These are phyloP conservation scores for Astrephomene gubernaculifera DNA, from an alignment of 139 green algal genomes.

Conservation along the genomic window DNA sequence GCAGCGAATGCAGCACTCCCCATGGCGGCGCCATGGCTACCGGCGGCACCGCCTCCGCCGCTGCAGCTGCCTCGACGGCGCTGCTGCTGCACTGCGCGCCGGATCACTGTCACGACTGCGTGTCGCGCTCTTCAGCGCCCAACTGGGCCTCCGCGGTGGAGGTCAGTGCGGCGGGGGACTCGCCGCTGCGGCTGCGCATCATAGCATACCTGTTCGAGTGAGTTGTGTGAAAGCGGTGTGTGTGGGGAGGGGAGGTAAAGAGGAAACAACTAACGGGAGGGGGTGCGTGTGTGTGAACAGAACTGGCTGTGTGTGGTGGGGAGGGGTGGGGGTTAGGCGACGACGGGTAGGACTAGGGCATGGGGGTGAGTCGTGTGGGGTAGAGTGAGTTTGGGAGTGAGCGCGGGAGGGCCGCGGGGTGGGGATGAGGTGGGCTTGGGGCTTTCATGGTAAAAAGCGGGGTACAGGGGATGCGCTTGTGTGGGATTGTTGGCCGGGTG, in stretches of 20 bases:
- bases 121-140: background rate
- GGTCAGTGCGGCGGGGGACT: background rate
- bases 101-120: conserved; percentile 13
- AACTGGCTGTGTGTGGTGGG: no score
- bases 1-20: background rate
- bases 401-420: no score
- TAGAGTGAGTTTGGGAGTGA: no score
- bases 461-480: no score
- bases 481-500: no score
- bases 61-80: background rate
- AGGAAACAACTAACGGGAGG: background rate
- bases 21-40: background rate
- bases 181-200: background rate
- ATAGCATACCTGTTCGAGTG: conserved; percentile 19
- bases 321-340: no score
- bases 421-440: no score
- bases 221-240: background rate
- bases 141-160: conserved; percentile 12
- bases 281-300: background rate
- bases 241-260: background rate
- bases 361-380: no score
- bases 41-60: background rate
- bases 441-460: no score
- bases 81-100: background rate
- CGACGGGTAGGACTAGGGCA: no score